Conservation (phyloP, 2,329 filamentous ascomycete genomes). For the Apiospora saccharicola region DNA sequence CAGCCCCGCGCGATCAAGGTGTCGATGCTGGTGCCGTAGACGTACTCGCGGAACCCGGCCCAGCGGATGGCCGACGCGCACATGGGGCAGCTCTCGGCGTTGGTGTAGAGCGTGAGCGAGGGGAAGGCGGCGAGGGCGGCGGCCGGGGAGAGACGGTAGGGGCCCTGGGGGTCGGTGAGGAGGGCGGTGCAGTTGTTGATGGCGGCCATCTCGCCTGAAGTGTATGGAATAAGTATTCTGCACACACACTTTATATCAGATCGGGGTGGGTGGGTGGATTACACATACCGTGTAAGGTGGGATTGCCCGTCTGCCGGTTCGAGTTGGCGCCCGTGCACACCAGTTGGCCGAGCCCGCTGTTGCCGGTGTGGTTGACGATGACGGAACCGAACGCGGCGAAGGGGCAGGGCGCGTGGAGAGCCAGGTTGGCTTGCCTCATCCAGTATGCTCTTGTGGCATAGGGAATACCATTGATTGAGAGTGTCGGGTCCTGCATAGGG, state of each 20-base stretch:
- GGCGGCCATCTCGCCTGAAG: slow-evolving; percentile 58
- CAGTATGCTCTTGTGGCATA: slow-evolving; percentile 53
- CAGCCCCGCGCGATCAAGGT: slow-evolving; percentile 56
- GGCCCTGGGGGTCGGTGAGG: slow-evolving; percentile 53
- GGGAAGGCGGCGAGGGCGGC: slow-evolving; percentile 54
- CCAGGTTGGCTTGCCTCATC: slow-evolving; percentile 59
- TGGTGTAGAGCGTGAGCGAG: slow-evolving; percentile 61
- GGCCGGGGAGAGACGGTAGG: slow-evolving; percentile 49
- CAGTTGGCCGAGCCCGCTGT: slow-evolving; percentile 49
- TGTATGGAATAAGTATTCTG: no score
- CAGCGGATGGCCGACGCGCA: slow-evolving; percentile 64
- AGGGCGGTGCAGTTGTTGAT: slow-evolving; percentile 61
- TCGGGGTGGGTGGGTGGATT: no score
- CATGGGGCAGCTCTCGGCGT: slow-evolving; percentile 65
- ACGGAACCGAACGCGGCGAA: slow-evolving; percentile 61
- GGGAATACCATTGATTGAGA: slow-evolving; percentile 34
- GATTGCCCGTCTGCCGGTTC: slow-evolving; percentile 54
- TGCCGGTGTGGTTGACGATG: slow-evolving; percentile 61
- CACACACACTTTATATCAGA: neutral
- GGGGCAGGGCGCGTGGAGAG: slow-evolving; percentile 57
- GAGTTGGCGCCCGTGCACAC: slow-evolving; percentile 60
- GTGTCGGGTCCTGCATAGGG: slow-evolving; percentile 15
- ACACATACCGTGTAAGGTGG: slow-evolving; percentile 59
- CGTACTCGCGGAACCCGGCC: slow-evolving; percentile 62
- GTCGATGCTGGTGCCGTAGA: slow-evolving; percentile 60